phyloP scores from a whole-genome alignment of 1,284 basidiomycete species.

The Apiotrichum montevideense region DNA sequence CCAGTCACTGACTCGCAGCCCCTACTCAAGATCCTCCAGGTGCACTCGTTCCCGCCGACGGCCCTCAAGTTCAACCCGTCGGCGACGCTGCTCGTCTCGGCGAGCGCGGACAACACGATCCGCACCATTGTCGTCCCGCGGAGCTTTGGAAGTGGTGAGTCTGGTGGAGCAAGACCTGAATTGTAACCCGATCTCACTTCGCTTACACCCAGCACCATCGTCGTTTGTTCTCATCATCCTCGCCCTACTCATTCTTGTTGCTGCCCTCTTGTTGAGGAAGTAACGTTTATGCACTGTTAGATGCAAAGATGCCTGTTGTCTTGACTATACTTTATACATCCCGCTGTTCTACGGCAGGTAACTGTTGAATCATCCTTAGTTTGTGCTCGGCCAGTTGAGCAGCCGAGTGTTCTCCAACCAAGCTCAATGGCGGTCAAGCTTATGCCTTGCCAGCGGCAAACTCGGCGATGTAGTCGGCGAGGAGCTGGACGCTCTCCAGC shows the following conservation, averaged over 20 bases:
- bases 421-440: background rate
- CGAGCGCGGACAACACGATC: conserved; percentile 84
- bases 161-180: conserved; percentile 6
- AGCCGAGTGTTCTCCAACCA: too few species aligned
- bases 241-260: background rate
- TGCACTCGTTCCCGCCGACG: conserved; percentile 92
- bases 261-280: background rate
- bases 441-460: conserved; percentile 3
- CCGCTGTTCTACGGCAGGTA: background rate
- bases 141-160: conserved; percentile 41
- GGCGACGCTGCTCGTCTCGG: conserved; percentile 76
- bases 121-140: conserved; percentile 70
- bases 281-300: background rate
- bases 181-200: conserved; percentile 4
- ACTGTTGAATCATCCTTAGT: too few species aligned
- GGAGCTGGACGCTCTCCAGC: conserved; percentile 59
- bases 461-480: conserved; percentile 50
- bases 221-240: conserved; percentile 1
- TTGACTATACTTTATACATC: background rate
- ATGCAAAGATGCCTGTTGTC: background rate
- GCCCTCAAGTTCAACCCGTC: conserved; percentile 79
- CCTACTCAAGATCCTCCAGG: conserved; percentile 76
- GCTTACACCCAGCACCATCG: conserved; percentile 1
- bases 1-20: conserved; percentile 54
- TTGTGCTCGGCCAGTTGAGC: too few species aligned